Conservation (phyloP, 805 yeast genomes). For the Nakazawaea wyomingensis region DNA sequence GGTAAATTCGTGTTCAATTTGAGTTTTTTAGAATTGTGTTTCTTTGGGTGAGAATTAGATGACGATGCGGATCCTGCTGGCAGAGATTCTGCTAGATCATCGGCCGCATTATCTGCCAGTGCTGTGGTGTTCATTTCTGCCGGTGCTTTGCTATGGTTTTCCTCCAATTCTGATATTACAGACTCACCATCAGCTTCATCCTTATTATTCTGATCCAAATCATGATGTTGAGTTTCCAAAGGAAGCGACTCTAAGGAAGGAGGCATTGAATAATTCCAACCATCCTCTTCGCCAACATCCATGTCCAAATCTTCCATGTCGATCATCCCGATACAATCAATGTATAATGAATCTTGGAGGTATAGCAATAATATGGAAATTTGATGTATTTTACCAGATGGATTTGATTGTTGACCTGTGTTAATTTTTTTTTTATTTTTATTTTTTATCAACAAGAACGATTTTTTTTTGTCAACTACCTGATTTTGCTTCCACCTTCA, state of each 20-base stretch:
- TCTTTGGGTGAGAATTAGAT: not conserved
- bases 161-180: conserved; percentile 10
- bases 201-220: not conserved
- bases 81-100: too few species aligned
- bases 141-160: not conserved
- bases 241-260: conserved; percentile 15
- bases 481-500: too few species aligned
- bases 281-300: conserved; percentile 16
- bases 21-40: not conserved
- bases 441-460: too few species aligned
- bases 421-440: too few species aligned
- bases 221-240: not conserved
- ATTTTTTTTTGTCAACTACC: too few species aligned
- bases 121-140: too few species aligned
- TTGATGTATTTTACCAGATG: too few species aligned
- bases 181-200: conserved; percentile 10
- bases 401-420: too few species aligned
- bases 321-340: too few species aligned
- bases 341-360: too few species aligned
- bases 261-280: conserved; percentile 17
- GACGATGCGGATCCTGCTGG: not conserved
- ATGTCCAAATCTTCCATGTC: conserved; percentile 10
- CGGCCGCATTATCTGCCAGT: not conserved
- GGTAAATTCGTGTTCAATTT: not conserved
- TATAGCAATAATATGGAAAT: too few species aligned